Percentiles rank a stretch among this genome's conserved stretches.
Evolutionary conservation across 2,329 filamentous ascomycete species (phyloP).

Genomic region (Diaporthe humulicola): DNA sequence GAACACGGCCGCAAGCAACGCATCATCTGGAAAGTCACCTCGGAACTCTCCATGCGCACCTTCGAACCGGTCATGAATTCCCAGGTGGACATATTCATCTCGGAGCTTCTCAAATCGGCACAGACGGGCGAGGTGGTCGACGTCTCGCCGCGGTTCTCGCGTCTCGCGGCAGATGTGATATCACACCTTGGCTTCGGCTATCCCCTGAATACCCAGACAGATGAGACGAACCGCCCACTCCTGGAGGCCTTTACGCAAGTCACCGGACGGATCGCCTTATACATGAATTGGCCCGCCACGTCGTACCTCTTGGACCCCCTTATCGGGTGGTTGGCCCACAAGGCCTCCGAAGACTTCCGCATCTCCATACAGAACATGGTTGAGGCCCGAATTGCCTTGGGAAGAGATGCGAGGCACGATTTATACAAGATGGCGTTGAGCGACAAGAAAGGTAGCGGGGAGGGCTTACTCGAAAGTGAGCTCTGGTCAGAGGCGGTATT

Average conservation of each 20-base stretch:
- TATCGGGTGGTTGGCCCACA: neutral
- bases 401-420: neutral
- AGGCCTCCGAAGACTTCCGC: constrained; percentile 5
- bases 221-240: constrained; percentile 1
- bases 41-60: constrained; percentile 17
- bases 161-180: constrained; percentile 24
- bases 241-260: neutral
- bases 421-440: neutral
- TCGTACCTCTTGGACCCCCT: constrained; percentile 4
- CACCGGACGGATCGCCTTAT: neutral
- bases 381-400: neutral
- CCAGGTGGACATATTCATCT: constrained; percentile 3
- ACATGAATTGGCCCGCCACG: constrained; percentile 30
- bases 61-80: constrained; percentile 26
- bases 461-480: constrained; percentile 2
- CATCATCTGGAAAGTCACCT: constrained; percentile 15
- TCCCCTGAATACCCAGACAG: constrained; percentile 15
- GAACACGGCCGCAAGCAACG: constrained; percentile 28
- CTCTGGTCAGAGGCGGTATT: constrained; percentile 25
- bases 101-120: neutral
- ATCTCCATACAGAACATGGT: constrained; percentile 14
- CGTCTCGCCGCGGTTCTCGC: neutral
- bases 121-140: neutral
- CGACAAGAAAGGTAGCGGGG: neutral
- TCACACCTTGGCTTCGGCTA: constrained; percentile 21